A percentile compares a stretch with the other conserved stretches of the same genome.
Conservation (phyloP, 495 filamentous ascomycete species). For the Zalerion maritima region DNA sequence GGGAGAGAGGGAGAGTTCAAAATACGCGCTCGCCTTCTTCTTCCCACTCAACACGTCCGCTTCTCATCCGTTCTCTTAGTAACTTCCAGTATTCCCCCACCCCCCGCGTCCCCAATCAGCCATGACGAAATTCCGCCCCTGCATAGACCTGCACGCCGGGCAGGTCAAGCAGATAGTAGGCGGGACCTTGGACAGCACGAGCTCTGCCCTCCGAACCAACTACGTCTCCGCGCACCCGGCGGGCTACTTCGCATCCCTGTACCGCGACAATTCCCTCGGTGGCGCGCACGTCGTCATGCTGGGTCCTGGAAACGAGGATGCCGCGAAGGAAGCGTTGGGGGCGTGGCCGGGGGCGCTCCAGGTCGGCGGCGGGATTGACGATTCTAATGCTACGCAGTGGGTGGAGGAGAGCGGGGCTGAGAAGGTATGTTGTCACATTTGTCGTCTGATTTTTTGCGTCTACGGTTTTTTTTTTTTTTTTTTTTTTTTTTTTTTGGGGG, state of each 20-base stretch:
- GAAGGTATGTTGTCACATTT: conserved; percentile 46
- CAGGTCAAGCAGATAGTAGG: conserved; percentile 97
- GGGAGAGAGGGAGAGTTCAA: too few relatives aligned
- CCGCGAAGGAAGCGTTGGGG: conserved; percentile 57
- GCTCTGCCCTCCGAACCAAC: conserved; percentile 67
- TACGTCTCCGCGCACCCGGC: conserved; percentile 73
- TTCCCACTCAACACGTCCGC: too few relatives aligned
- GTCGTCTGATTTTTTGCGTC: neutral
- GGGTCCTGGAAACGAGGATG: conserved; percentile 69
- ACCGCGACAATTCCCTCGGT: conserved; percentile 51
- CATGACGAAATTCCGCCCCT: conserved; percentile 93
- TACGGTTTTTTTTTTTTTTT: neutral
- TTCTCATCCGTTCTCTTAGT: too few relatives aligned
- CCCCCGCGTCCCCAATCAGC: conserved; percentile 8
- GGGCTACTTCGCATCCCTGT: conserved; percentile 63
- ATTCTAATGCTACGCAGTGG: conserved; percentile 72
- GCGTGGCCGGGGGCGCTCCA: conserved; percentile 70
- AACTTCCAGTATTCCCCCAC: neutral
- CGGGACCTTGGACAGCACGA: conserved; percentile 61
- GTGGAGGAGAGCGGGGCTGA: conserved; percentile 75
- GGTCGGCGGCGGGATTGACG: conserved; percentile 82
- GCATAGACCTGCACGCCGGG: conserved; percentile 92
- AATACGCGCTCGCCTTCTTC: too few relatives aligned
- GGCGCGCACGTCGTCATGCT: conserved; percentile 95
- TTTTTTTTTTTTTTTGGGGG: neutral